A percentile compares a stretch with the other conserved stretches of the same genome.
phyloP scores from a whole-genome alignment of 2,329 filamentous ascomycete genomes.

The Sporothrix inflata region DNA sequence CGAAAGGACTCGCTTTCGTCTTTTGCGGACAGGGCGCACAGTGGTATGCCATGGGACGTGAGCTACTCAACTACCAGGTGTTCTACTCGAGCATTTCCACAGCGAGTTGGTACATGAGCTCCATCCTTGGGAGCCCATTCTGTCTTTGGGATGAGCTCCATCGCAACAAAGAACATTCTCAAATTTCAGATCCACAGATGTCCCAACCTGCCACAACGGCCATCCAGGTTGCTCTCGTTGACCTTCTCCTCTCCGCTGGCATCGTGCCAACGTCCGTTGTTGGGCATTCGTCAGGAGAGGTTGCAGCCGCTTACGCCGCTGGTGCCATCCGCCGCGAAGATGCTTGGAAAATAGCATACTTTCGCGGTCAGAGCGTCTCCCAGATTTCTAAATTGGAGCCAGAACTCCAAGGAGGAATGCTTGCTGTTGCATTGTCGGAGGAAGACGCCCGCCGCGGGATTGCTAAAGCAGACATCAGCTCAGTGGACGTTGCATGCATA shows the following conservation, averaged over 20 bases:
- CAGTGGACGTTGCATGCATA: slow-evolving; percentile 39
- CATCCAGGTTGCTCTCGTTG: slow-evolving; percentile 44
- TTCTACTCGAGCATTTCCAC: slow-evolving; percentile 39
- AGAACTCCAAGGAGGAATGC: slow-evolving; percentile 48
- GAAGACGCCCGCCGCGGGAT: slow-evolving; percentile 42
- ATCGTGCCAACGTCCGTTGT: slow-evolving; percentile 39
- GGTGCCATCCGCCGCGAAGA: slow-evolving; percentile 37
- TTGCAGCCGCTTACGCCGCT: slow-evolving; percentile 44
- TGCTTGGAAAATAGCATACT: slow-evolving; percentile 43
- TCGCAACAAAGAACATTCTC: slow-evolving; percentile 23
- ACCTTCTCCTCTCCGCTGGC: slow-evolving; percentile 39
- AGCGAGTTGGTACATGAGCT: slow-evolving; percentile 39
- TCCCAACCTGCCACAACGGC: slow-evolving; percentile 41
- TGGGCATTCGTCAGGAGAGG: slow-evolving; percentile 46
- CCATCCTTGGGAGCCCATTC: slow-evolving; percentile 35
- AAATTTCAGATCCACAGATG: slow-evolving; percentile 38
- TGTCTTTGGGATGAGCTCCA: slow-evolving; percentile 35
- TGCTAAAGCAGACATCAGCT: slow-evolving; percentile 33
- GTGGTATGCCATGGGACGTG: slow-evolving; percentile 45
- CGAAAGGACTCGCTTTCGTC: slow-evolving; percentile 37
- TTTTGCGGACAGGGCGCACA: slow-evolving; percentile 46
- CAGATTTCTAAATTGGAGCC: slow-evolving; percentile 33
- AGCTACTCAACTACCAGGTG: slow-evolving; percentile 40
- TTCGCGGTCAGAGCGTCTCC: slow-evolving; percentile 40
- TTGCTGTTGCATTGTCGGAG: slow-evolving; percentile 48